phyloP scores from a whole-genome alignment of 2,329 filamentous ascomycete genomes.

The Pyrenochaeta sp. region DNA sequence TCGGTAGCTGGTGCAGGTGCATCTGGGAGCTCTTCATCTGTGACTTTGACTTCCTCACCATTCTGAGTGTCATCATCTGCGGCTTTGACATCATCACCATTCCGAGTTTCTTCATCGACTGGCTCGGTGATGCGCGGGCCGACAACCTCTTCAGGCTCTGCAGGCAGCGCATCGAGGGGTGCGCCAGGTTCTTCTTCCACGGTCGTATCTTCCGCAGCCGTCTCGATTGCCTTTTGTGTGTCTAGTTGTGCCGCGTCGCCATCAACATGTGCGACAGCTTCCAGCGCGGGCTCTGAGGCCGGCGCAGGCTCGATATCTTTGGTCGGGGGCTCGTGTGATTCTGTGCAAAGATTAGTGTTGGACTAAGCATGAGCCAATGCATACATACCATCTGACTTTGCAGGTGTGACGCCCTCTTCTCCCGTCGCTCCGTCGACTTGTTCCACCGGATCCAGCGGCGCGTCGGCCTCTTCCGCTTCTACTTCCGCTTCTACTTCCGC shows the following conservation, averaged over 20 bases:
- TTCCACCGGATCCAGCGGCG: slow-evolving; percentile 8
- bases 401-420: slow-evolving; percentile 10
- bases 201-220: slow-evolving; percentile 23
- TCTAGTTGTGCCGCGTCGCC: slow-evolving; percentile 23
- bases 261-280: slow-evolving; percentile 32
- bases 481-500: slow-evolving; percentile 8
- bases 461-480: slow-evolving; percentile 9
- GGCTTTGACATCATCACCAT: no score
- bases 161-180: slow-evolving; percentile 22
- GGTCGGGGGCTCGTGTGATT: slow-evolving; percentile 9
- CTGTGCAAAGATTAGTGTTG: slow-evolving; percentile 14
- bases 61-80: no score
- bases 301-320: slow-evolving; percentile 16
- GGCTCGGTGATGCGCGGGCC: slow-evolving; percentile 26
- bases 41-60: slow-evolving; percentile 4
- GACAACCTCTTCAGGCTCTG: slow-evolving; percentile 25
- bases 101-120: slow-evolving; percentile 20
- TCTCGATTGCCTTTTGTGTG: slow-evolving; percentile 17
- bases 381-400: slow-evolving; percentile 31
- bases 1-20: slow-evolving; percentile 33
- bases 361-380: background rate
- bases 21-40: slow-evolving; percentile 22
- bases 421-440: slow-evolving; percentile 11
- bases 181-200: slow-evolving; percentile 23
- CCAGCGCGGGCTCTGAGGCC: slow-evolving; percentile 23